Evolutionary conservation across 2,329 filamentous ascomycete species (phyloP).

Genomic region (Pestalotiopsis sp.): DNA sequence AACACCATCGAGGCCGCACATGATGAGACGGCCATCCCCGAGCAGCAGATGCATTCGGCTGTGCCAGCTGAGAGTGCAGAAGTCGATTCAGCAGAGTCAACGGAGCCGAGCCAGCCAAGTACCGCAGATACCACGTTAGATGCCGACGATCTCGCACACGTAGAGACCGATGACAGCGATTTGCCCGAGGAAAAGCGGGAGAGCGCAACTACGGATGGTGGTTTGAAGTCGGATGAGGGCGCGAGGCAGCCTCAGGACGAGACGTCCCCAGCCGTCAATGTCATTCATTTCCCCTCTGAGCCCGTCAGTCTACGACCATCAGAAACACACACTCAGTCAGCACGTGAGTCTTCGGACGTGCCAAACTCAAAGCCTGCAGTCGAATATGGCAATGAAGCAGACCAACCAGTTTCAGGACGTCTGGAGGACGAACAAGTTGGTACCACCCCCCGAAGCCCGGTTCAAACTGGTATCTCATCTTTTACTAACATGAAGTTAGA

Average conservation of each 20-base stretch:
- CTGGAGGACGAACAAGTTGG: slow-evolving; percentile 12
- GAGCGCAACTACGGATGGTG: neutral
- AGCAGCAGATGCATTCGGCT: neutral
- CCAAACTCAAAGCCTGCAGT: neutral
- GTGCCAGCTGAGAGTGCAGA: neutral
- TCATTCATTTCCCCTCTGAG: neutral
- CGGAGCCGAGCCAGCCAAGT: neutral
- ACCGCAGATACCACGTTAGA: neutral
- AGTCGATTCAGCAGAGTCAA: neutral
- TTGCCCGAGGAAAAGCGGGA: neutral
- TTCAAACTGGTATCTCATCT: neutral
- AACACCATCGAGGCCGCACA: neutral
- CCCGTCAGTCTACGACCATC: neutral
- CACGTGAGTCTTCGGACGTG: neutral
- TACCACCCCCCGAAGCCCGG: neutral
- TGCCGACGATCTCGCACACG: neutral
- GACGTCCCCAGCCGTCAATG: neutral
- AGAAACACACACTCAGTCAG: neutral
- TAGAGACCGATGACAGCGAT: neutral
- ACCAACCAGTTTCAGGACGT: neutral
- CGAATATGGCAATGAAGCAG: neutral
- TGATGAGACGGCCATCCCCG: neutral
- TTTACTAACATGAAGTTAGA: neutral
- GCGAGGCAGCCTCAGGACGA: neutral
- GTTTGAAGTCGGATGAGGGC: neutral